phyloP scores from a whole-genome alignment of 78 protist genomes.

The Polysphondylium violaceum region DNA sequence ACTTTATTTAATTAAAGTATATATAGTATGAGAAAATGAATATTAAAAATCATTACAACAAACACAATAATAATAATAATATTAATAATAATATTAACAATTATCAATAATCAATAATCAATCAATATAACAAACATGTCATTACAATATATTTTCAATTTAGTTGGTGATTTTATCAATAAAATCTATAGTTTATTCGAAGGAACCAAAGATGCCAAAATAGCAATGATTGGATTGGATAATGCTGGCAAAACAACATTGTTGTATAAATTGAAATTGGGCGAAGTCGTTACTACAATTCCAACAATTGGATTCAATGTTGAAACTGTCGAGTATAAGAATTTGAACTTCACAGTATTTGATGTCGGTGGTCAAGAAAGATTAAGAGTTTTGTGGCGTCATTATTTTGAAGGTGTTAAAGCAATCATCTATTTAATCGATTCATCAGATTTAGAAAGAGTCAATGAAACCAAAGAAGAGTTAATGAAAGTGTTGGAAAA shows the following conservation, averaged over 20 bases:
- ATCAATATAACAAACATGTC: too few species aligned
- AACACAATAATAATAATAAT: too few species aligned
- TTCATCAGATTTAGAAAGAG: constrained; percentile 85
- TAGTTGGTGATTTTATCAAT: too few species aligned
- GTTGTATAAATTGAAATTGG: constrained; percentile 83
- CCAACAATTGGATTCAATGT: constrained; percentile 81
- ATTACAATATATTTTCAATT: too few species aligned
- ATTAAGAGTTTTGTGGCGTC: constrained; percentile 91
- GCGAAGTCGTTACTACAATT: constrained; percentile 76
- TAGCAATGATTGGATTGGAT: constrained; percentile 96
- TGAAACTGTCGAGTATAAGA: constrained; percentile 85
- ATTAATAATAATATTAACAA: too few species aligned
- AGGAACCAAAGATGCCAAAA: constrained; percentile 51
- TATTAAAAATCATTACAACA: too few species aligned
- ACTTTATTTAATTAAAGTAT: too few species aligned
- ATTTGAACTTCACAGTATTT: constrained; percentile 90
- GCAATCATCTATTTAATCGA: constrained; percentile 92
- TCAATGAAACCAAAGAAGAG: constrained; percentile 79
- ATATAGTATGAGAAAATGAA: too few species aligned
- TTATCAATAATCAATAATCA: too few species aligned
- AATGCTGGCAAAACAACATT: constrained; percentile 91
- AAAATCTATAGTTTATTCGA: constrained; percentile 26
- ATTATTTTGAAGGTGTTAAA: constrained; percentile 82
- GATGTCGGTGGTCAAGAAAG: constrained; percentile 96
- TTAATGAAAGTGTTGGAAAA: constrained; percentile 34